Evolutionary conservation across 441 rosid species (phyloP), one percentile per base, ranked within the genome.

Genomic region (Euphorbia corollata): DNA sequence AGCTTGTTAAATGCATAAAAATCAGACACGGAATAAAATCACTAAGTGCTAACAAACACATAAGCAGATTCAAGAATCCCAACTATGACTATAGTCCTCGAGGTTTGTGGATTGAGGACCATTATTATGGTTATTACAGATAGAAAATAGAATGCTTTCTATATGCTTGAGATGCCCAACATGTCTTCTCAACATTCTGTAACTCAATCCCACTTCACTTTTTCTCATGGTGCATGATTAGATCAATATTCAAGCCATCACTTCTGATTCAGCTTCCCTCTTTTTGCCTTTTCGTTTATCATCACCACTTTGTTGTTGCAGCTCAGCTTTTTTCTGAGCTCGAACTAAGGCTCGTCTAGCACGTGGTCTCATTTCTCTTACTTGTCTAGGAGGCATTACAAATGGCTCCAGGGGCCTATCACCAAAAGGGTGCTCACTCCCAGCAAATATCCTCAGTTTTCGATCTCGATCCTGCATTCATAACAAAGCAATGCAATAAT

Each of bases 361-460:
- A 48, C 96, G 92, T 3, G 99, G 99, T 54, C 91, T 83, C 98
- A 92, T 80, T 81, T 92, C 97, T 70, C 98, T 82, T 24, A 92
- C 91, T 51, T 56, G 78, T 73, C 97, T 84, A 55, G 96, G 91
- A 20, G 98, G 97, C 91, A 85, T 92, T 71, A 76, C 80, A 36
- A 78, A 89, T 32, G 87, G 83, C 73, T 89, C 97, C 30, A 90
- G 76, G 34, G 96, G 88, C 71, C 82, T 79, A 72, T 92, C 97
- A 59, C 82, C 83, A 66, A 96, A 96, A 16, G 98, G 98, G 75
- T 96, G 99, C 74, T 92, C 98, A 73, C 77, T 61, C 30, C 77
- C 91, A 38, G 86, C 77, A 83, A 96, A 91, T 70, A 91, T 94
- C 82, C 99, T 86, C 72, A 94, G 78, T 77, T 91, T 94, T 62